Evolutionary conservation across 2,329 filamentous ascomycete genomes (phyloP).

Genomic region (Fusarium sp.): DNA sequence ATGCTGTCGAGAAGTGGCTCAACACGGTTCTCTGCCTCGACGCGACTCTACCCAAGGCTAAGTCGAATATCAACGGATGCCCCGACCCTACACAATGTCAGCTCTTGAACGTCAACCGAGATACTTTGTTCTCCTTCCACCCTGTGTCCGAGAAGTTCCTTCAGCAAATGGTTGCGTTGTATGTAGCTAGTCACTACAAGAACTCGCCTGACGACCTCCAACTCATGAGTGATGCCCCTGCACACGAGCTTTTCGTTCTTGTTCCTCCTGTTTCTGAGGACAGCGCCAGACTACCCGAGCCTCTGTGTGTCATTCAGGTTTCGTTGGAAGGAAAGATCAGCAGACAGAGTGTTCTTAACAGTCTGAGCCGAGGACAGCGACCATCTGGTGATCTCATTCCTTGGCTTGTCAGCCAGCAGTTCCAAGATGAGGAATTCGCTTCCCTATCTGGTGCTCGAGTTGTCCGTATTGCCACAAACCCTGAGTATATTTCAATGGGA

Average conservation of each 20-base stretch:
- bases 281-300: constrained; percentile 84
- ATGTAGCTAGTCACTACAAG: constrained; percentile 97
- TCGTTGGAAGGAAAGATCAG: constrained; percentile 96
- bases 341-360: constrained; percentile 88
- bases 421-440: constrained; percentile 97
- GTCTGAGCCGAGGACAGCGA: constrained; percentile 86
- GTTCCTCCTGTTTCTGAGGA: constrained; percentile 85
- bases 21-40: constrained; percentile 95
- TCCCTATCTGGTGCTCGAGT: constrained; percentile 90
- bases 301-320: constrained; percentile 93
- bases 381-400: constrained; percentile 94
- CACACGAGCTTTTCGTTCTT: constrained; percentile 94
- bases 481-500: constrained; percentile 90
- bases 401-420: constrained; percentile 97
- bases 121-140: constrained; percentile 98
- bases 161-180: constrained; percentile 97
- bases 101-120: constrained; percentile 91
- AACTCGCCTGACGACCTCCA: constrained; percentile 98
- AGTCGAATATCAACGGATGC: constrained; percentile 76
- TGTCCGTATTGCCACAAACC: constrained; percentile 95
- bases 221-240: constrained; percentile 96
- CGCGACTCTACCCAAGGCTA: constrained; percentile 84
- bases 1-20: constrained; percentile 94
- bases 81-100: constrained; percentile 93
- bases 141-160: constrained; percentile 96